phyloP scores from a whole-genome alignment of 1,284 basidiomycete genomes.

The Ceratobasidium sp. region DNA sequence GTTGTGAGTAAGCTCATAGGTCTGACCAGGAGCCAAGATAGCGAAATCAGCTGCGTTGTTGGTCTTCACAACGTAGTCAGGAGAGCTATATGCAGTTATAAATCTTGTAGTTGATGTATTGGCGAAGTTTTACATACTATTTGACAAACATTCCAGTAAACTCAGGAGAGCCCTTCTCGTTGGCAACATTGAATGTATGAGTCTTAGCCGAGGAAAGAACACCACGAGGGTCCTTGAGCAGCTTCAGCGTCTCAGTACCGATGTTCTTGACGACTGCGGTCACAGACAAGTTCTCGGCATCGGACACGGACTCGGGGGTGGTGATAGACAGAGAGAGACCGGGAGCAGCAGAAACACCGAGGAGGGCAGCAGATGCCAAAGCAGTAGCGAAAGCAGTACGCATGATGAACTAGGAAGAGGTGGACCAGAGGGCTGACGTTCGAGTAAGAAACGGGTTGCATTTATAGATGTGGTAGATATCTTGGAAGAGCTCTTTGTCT shows the following conservation, averaged over 20 bases:
- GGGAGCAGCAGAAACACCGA: constrained; percentile 32
- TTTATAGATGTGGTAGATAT: constrained; percentile 4
- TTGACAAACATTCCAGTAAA: constrained; percentile 39
- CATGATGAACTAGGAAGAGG: constrained; percentile 2
- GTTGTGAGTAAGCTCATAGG: constrained; percentile 35
- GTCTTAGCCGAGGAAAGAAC: constrained; percentile 54
- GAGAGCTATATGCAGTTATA: constrained; percentile 5
- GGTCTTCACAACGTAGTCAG: constrained; percentile 33
- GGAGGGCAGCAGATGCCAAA: constrained; percentile 11
- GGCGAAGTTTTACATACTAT: constrained; percentile 9
- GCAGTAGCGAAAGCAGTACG: constrained; percentile 24
- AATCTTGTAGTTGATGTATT: neutral
- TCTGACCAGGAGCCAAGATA: constrained; percentile 32
- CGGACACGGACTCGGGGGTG: constrained; percentile 52
- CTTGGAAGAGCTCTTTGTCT: neutral
- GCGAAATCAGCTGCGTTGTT: constrained; percentile 36
- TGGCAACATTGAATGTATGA: constrained; percentile 55
- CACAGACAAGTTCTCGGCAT: constrained; percentile 55
- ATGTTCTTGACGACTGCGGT: constrained; percentile 56
- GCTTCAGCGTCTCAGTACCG: constrained; percentile 56
- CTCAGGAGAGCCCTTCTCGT: constrained; percentile 49
- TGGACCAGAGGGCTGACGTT: neutral
- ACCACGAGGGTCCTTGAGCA: constrained; percentile 57
- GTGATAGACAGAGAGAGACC: constrained; percentile 13
- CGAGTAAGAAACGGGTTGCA: neutral